Conservation (phyloP, 352 stramenopile genomes). For the Phytophthora chlamydospora region DNA sequence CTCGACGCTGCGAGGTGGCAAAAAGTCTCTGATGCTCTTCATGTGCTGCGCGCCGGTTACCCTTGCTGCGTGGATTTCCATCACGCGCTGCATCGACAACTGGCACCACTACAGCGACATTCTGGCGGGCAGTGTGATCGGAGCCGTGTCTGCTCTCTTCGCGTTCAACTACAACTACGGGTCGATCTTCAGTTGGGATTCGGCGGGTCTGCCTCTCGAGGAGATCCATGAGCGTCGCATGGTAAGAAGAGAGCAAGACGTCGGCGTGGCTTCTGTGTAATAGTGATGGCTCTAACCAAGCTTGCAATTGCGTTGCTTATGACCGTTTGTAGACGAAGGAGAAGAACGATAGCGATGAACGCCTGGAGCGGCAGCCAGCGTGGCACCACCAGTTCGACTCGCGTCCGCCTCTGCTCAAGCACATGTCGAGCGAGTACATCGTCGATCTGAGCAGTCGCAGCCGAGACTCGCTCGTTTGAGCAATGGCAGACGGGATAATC, state of each 20-base stretch:
- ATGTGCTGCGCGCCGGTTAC: conserved; percentile 66
- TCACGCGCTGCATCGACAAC: conserved; percentile 84
- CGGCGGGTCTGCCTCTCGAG: conserved; percentile 59
- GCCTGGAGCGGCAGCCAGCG: conserved; percentile 35
- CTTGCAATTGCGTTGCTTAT: background rate
- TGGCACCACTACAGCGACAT: conserved; percentile 88
- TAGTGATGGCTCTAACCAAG: conserved; percentile 13
- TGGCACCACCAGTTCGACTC: conserved; percentile 57
- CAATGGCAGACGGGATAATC: too few species aligned
- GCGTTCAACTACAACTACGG: conserved; percentile 77
- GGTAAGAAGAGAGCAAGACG: conserved; percentile 37
- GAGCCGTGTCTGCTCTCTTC: conserved; percentile 45
- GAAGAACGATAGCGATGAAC: conserved; percentile 21
- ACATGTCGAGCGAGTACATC: conserved; percentile 39
- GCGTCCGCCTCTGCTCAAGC: conserved; percentile 35
- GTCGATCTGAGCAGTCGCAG: conserved; percentile 32
- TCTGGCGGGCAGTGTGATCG: conserved; percentile 68
- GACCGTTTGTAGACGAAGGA: conserved; percentile 13
- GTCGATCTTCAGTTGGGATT: conserved; percentile 67
- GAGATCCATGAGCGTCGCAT: conserved; percentile 54
- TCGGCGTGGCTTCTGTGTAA: background rate
- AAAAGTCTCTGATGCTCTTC: conserved; percentile 73
- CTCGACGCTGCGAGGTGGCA: conserved; percentile 52
- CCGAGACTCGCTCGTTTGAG: conserved; percentile 8
- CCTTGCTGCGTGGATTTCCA: conserved; percentile 69